Evolutionary conservation across 306 rosid genomes (phyloP).

Genomic region (Acacia crassicarpa): DNA sequence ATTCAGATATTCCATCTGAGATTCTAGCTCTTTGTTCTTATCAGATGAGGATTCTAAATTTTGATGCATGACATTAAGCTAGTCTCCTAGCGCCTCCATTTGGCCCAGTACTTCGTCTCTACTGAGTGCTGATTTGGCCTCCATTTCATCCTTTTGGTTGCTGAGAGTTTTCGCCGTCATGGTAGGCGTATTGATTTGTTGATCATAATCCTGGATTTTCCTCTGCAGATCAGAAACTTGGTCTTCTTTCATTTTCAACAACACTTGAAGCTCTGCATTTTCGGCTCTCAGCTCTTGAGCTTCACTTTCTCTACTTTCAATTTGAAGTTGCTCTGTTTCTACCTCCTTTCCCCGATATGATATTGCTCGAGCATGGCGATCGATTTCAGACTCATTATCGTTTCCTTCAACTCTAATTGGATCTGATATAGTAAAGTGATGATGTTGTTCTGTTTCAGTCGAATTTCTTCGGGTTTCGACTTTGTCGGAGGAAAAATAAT

Average conservation of each 20-base stretch:
- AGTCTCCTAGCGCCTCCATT: slow-evolving; percentile 32
- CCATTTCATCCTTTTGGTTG: slow-evolving; percentile 42
- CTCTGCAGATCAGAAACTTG: slow-evolving; percentile 32
- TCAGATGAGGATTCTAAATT: slow-evolving; percentile 34
- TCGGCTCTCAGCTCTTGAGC: slow-evolving; percentile 9
- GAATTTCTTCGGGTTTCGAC: slow-evolving; percentile 25
- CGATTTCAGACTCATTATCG: neutral
- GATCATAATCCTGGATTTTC: slow-evolving; percentile 33
- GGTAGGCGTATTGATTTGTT: slow-evolving; percentile 31
- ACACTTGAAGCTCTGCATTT: slow-evolving; percentile 44
- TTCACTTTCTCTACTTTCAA: no score
- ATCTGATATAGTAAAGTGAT: neutral
- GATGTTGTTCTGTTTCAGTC: slow-evolving; percentile 25
- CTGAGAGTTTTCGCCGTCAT: slow-evolving; percentile 23
- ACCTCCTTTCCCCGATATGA: slow-evolving; percentile 31
- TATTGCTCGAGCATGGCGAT: neutral
- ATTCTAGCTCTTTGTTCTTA: slow-evolving; percentile 43
- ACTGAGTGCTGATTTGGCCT: slow-evolving; percentile 28
- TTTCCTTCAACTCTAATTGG: neutral
- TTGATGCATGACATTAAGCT: slow-evolving; percentile 38
- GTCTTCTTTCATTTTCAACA: slow-evolving; percentile 39
- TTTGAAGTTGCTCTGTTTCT: slow-evolving; percentile 22
- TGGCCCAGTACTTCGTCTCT: slow-evolving; percentile 34
- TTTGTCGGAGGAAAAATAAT: slow-evolving; percentile 69
- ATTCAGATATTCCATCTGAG: slow-evolving; percentile 38